A percentile compares a stretch with the other conserved stretches of the same genome.
Evolutionary conservation across 306 rosid species (phyloP).

Genomic region (Pterocarpus santalinus): DNA sequence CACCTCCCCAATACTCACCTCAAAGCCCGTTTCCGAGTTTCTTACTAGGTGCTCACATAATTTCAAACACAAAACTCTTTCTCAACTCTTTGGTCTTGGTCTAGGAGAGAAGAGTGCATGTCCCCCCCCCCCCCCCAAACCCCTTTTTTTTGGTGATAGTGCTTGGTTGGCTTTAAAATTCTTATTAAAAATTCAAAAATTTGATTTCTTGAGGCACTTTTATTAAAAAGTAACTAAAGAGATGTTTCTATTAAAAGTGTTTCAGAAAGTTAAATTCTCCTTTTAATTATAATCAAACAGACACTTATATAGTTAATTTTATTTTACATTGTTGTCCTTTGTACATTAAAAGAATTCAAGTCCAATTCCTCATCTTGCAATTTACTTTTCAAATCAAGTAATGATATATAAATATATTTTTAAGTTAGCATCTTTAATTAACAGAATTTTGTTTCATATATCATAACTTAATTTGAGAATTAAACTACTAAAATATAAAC

Average conservation of each 20-base stretch:
- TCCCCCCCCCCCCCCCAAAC: too few relatives aligned
- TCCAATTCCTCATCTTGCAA: too few relatives aligned
- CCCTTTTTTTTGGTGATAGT: neutral
- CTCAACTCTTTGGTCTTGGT: neutral
- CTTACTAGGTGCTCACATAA: constrained; percentile 64
- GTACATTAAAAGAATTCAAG: too few relatives aligned
- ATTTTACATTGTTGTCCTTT: too few relatives aligned
- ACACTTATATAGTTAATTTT: too few relatives aligned
- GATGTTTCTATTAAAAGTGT: neutral
- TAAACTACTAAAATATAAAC: neutral
- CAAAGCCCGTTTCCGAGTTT: constrained; percentile 79
- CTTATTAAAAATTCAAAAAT: neutral
- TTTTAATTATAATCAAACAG: too few relatives aligned
- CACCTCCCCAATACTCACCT: constrained; percentile 77
- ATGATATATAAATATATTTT: too few relatives aligned
- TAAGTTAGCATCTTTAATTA: neutral
- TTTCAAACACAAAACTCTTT: neutral
- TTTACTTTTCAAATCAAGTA: neutral
- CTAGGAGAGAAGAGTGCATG: neutral
- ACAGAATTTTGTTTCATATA: too few relatives aligned
- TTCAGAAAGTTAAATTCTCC: too few relatives aligned
- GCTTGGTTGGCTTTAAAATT: neutral
- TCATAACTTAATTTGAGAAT: too few relatives aligned
- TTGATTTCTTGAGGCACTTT: neutral
- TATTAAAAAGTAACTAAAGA: too few relatives aligned